Conservation (phyloP, 371 early-diverging fungal species). For the Dentiscutata heterogama region DNA sequence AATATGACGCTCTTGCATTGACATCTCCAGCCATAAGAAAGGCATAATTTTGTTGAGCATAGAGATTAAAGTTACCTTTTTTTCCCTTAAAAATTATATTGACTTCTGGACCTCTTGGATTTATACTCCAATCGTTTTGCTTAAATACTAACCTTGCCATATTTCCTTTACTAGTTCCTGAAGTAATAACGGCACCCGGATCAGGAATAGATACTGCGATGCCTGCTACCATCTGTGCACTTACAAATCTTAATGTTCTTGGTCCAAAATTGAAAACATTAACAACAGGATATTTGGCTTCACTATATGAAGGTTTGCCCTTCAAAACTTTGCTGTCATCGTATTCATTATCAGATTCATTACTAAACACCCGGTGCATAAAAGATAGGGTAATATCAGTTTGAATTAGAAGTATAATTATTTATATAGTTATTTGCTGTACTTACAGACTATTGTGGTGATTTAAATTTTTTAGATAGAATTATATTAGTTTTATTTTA, state of each 20-base stretch:
- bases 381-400: too few relatives aligned
- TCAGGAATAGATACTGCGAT: background rate
- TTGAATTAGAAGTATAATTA: too few relatives aligned
- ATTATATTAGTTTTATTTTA: too few relatives aligned
- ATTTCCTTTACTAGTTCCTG: background rate
- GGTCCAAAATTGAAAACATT: background rate
- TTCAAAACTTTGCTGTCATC: background rate
- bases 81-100: background rate
- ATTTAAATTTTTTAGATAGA: too few relatives aligned
- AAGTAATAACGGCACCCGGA: background rate
- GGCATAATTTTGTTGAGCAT: too few relatives aligned
- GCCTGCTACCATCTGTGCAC: background rate
- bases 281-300: constrained; percentile 11
- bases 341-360: too few relatives aligned
- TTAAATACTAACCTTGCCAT: background rate
- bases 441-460: too few relatives aligned
- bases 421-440: too few relatives aligned
- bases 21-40: too few relatives aligned
- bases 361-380: too few relatives aligned
- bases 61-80: background rate
- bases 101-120: constrained; percentile 2
- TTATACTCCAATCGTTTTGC: background rate
- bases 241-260: constrained; percentile 11
- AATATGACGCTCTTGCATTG: too few relatives aligned
- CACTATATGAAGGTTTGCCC: background rate